phyloP scores from a whole-genome alignment of 768 basidiomycete genomes.

The Pleurotus cornucopiae region DNA sequence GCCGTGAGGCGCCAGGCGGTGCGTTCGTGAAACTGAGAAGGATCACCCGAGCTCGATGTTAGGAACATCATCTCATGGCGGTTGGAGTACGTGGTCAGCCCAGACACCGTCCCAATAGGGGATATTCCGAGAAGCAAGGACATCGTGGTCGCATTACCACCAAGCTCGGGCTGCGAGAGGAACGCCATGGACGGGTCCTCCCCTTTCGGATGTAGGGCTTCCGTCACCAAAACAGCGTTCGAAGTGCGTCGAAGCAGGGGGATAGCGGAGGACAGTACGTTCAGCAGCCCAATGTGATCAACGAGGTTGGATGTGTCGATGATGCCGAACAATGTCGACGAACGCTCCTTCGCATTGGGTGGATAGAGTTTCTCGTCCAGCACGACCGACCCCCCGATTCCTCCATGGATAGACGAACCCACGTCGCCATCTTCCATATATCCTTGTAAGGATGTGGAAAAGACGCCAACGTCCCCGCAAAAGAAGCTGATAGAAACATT shows the following conservation, averaged over 20 bases:
- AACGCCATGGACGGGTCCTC: slow-evolving; percentile 28
- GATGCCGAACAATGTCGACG: slow-evolving; percentile 27
- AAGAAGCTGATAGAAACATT: slow-evolving; percentile 21
- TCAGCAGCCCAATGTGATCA: slow-evolving; percentile 35
- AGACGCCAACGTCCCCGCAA: slow-evolving; percentile 22
- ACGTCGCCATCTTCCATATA: slow-evolving; percentile 6
- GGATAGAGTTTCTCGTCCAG: slow-evolving; percentile 25
- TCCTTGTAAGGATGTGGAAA: slow-evolving; percentile 20
- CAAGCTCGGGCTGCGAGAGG: slow-evolving; percentile 18
- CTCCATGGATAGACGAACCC: slow-evolving; percentile 13
- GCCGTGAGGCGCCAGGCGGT: slow-evolving; percentile 28
- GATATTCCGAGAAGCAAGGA: slow-evolving; percentile 28
- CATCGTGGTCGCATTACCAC: slow-evolving; percentile 27
- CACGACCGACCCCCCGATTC: slow-evolving; percentile 21
- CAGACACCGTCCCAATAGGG: slow-evolving; percentile 29
- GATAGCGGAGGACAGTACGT: slow-evolving; percentile 25
- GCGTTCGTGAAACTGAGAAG: slow-evolving; percentile 29
- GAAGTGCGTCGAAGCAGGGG: slow-evolving; percentile 22
- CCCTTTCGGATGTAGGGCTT: slow-evolving; percentile 20
- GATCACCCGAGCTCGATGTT: not conserved
- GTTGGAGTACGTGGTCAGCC: slow-evolving; percentile 30
- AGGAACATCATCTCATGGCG: slow-evolving; percentile 26
- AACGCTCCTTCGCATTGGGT: not conserved
- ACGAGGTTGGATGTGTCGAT: slow-evolving; percentile 37
- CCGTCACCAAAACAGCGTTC: slow-evolving; percentile 27